These are phyloP conservation scores for Talaromyces trachyspermus DNA, from an alignment of 495 filamentous ascomycete genomes.

Conservation along the genomic window DNA sequence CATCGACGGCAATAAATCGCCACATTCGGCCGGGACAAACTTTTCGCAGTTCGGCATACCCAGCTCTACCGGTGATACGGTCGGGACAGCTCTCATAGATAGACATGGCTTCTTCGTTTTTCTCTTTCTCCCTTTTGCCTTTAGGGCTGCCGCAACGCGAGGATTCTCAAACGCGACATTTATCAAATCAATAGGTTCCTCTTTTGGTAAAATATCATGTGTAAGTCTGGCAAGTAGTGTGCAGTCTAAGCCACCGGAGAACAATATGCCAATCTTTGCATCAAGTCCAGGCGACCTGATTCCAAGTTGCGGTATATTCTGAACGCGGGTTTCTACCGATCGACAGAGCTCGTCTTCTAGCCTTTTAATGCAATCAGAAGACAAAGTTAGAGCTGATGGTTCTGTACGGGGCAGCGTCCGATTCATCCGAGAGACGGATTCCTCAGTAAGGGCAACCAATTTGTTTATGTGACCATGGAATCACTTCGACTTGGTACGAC, in stretches of 20 bases:
- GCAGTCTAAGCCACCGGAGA: constrained; percentile 93
- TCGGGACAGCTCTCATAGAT: constrained; percentile 84
- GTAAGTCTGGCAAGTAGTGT: constrained; percentile 74
- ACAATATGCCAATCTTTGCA: constrained; percentile 69
- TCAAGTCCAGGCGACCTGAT: constrained; percentile 20
- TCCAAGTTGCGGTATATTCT: constrained; percentile 56
- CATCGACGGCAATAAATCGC: constrained; percentile 75
- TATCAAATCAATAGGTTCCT: constrained; percentile 73
- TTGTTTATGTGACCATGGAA: constrained; percentile 19
- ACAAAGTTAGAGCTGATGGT: constrained; percentile 30
- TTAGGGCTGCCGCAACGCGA: constrained; percentile 50
- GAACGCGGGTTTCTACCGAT: constrained; percentile 58
- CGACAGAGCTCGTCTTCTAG: constrained; percentile 53
- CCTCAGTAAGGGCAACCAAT: constrained; percentile 34
- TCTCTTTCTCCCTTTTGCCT: constrained; percentile 16
- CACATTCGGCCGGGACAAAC: constrained; percentile 69
- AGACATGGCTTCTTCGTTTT: constrained; percentile 19
- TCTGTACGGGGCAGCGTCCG: constrained; percentile 34
- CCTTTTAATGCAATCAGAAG: constrained; percentile 46
- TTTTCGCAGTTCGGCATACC: constrained; percentile 61
- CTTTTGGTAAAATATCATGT: constrained; percentile 66
- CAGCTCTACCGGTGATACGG: constrained; percentile 72
- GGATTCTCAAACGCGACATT: constrained; percentile 98
- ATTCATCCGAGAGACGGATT: constrained; percentile 60
- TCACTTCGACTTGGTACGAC: constrained; percentile 10